Evolutionary conservation across 2,329 filamentous ascomycete genomes (phyloP).

Genomic region (Aspergillus novoparasiticus): DNA sequence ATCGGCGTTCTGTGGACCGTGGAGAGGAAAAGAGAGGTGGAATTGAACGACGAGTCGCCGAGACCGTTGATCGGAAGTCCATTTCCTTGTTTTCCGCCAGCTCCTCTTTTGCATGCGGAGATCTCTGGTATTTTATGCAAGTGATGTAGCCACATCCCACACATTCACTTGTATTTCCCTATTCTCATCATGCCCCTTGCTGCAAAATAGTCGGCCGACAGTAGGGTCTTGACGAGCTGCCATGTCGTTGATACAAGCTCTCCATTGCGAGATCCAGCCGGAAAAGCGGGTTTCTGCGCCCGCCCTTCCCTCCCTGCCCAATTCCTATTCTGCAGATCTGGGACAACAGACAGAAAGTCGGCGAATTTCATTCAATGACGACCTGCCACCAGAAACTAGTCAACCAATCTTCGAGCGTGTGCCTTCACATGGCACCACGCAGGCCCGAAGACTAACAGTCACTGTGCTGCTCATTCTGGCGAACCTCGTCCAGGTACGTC

Average conservation of each 20-base stretch:
- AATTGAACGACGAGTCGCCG: neutral
- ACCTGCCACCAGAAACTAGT: conserved; percentile 18
- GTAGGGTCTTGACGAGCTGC: neutral
- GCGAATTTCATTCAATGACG: neutral
- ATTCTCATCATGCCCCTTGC: neutral
- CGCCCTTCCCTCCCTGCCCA: neutral
- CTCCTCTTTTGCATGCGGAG: neutral
- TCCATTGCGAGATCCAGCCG: neutral
- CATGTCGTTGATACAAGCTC: conserved; percentile 5
- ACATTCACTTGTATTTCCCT: neutral
- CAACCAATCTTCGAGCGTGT: conserved; percentile 26
- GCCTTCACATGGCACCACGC: conserved; percentile 17
- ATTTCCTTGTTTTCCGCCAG: neutral
- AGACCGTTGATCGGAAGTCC: neutral
- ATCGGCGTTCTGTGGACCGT: neutral
- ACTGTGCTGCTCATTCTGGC: conserved; percentile 26
- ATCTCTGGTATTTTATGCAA: neutral
- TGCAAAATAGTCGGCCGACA: too few relatives aligned
- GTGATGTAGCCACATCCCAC: neutral
- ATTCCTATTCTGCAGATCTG: neutral
- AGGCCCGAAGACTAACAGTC: conserved; percentile 20
- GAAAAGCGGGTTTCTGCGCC: neutral
- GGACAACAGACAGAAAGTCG: neutral
- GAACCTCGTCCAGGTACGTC: conserved; percentile 31
- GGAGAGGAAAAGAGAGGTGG: neutral